Evolutionary conservation across 2,329 filamentous ascomycete species (phyloP), one percentile per base, ranked within the genome.

Genomic region (Ramularia collo-cygni): DNA sequence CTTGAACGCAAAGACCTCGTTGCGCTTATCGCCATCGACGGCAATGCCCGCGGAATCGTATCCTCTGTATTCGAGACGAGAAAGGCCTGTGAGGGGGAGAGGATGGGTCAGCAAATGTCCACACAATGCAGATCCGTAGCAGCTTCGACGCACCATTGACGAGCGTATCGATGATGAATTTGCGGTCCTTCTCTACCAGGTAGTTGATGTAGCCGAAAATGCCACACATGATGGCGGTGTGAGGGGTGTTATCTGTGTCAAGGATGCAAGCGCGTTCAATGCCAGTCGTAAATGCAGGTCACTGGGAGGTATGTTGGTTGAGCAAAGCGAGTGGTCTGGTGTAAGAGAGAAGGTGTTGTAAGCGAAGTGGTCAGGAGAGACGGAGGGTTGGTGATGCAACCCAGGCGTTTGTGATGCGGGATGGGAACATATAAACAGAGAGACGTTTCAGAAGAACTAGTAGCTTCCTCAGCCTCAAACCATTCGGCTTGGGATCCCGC

Each of bases 171-270:
- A 96, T 77, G 66, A 96, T 94, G 72, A 84, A 93, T 70, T 86
- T 89, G 67, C 92, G 81, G 74, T 96, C 90, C 79, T 94, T 95
- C 77, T 96, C 92, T 65, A 96, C 88, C 66, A 96, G 75, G 72
- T 96, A 96, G 75, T 96, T 96, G 74, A 96, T 86, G 77, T 96
- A 96, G 60, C 90, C 90, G 73, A 96, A 93, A 70, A 92, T 93
- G 68, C 86, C 86, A 50, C 53, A 38, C 37, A 40, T 37, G 35
- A 16, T 36, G 21, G 21, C 21, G 21, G 21, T 9, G 28, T 12
- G 18, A 30, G 24, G 28, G 3, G n/a, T n/a, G n/a, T n/a, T 21
- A 13, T 44, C 24, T 16, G 18, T 30, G 27, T 38, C 27, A 35
- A 46, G 43, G 40, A 48, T 24, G 21, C 21, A 24, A 24, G 21